Percentiles rank a stretch among this genome's conserved stretches.
Evolutionary conservation across 1,139 yeast species (phyloP).

Genomic region (Kurtzmaniella quercitrusa): DNA sequence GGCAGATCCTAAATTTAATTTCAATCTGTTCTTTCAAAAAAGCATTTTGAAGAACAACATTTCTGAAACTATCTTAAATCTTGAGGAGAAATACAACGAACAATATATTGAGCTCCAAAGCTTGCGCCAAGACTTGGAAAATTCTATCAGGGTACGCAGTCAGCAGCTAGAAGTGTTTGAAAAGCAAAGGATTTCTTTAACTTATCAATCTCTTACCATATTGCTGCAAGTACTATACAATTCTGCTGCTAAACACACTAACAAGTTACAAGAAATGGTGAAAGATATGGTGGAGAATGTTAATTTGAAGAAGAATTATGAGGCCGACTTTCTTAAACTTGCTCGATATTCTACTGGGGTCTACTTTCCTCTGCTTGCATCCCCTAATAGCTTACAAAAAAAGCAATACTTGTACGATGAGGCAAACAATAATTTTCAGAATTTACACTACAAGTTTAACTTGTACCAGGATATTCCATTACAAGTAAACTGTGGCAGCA

Average conservation of each 20-base stretch:
- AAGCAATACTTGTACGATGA: constrained; percentile 25
- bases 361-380: constrained; percentile 33
- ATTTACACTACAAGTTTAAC: constrained; percentile 36
- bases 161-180: constrained; percentile 35
- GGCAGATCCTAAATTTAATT: neutral
- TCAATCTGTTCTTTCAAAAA: constrained; percentile 15
- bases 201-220: constrained; percentile 32
- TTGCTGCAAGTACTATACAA: constrained; percentile 34
- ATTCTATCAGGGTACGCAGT: constrained; percentile 20
- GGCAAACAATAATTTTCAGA: constrained; percentile 34
- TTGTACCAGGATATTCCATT: constrained; percentile 41
- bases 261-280: constrained; percentile 26
- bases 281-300: constrained; percentile 20
- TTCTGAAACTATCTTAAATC: constrained; percentile 23
- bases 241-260: constrained; percentile 24
- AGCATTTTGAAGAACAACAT: constrained; percentile 32
- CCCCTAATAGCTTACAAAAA: constrained; percentile 23
- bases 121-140: constrained; percentile 28
- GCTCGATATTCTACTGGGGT: constrained; percentile 35
- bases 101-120: constrained; percentile 31
- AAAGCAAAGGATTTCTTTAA: constrained; percentile 28
- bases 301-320: constrained; percentile 25
- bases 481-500: constrained; percentile 19
- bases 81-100: constrained; percentile 31
- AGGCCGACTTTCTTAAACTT: constrained; percentile 25